Base-by-base conservation (phyloP, 2,329 filamentous ascomycete genomes). In the Fusarium sp. region DNA sequence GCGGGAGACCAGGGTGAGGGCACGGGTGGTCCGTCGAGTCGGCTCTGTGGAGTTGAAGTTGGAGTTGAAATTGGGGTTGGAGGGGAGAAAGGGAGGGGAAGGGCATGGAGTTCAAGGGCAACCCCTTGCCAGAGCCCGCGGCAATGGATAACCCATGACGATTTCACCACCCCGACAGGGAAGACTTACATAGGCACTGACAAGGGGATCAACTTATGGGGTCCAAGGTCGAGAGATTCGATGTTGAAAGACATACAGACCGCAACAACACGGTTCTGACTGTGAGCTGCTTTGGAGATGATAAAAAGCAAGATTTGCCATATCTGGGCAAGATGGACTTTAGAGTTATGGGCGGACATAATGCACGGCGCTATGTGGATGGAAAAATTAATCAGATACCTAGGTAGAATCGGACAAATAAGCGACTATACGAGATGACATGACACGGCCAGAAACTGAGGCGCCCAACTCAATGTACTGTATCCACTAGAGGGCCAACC, bases 101-200 rank as follows among this genome's bases (percentile, higher is more conserved):
- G 43, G 29, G 35, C 49, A 67, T 65, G 53, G 54, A 65, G 53
- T 46, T 61, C 65, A 59, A 53, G 42, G 61, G 53, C 49, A 66
- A 56, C 58, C 56, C 70, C 70, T 66, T 70, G 66, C 59, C 58
- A 59, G 64, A 69, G 63, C 61, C 57, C 65, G 43, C 57, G 61
- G 59, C 54, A 64, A 61, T 61, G 67, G 66, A 38, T 53, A 39
- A 51, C 59, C 57, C 65, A 65, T 66, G 63, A 25, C 63, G 60
- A 31, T 59, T 59, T 46, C 19, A 19, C 19, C 19, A 19, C 4
- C 19, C 19, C 19, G 19, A 19, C 19, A 19, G 19, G 19, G 19
- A 19, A 19, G 19, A 19, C 19, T 19, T 19, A 19, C 19, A 19
- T 19, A 19, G 19, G 19, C 19, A 44, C 13, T 6, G 49, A 59